Base-by-base conservation (phyloP, 148 eudicot genomes). In the Fallopia convolvulus region DNA sequence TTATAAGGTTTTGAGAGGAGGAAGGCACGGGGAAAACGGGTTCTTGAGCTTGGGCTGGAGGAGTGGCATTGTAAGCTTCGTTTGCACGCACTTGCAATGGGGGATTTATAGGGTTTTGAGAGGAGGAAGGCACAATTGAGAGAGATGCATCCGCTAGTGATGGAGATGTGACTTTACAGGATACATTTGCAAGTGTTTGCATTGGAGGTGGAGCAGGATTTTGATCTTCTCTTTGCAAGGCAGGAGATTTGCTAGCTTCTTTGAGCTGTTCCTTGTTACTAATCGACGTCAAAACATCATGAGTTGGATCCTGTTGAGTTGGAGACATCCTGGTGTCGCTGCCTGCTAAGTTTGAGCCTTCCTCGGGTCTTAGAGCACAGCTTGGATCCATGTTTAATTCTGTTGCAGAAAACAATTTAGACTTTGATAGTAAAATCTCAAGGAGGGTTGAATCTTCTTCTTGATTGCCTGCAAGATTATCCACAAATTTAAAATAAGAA, bases 361-460 rank as follows among this genome's bases (percentile, higher is more conserved):
- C 83, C 79, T 71, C 44, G 14, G 58, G 75, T 11, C 74, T 60
- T 41, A 15, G 76, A 56, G 33, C 58, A 30, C n/a, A 48, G 32
- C 72, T 39, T 21, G 72, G 46, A 42, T 72, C 81, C 76, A 44
- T 66, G 77, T n/a, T 50, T 61, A 82, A 81, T 75, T 80, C 75
- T 49, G 81, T 63, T 44, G 78, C 83, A 42, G 80, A 80, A 75
- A 70, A 81, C 46, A 80, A 73, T 80, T 76, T 86, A 63, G 52
- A 76, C 75, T 89, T 93, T 33, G 92, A 88, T 83, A 77, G 88
- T 3, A 91, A 41, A 50, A 88, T 86, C 82, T 88, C 86, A 30
- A 79, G 83, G 23, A 93, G 86, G 8, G 52, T 36, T 26, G 75
- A 79, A 48, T 66, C 80, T 13, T 80, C 76, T 66, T 72, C 86